phyloP scores from a whole-genome alignment of 176 grass and related monocot species.

The Pontederia paniculata region DNA sequence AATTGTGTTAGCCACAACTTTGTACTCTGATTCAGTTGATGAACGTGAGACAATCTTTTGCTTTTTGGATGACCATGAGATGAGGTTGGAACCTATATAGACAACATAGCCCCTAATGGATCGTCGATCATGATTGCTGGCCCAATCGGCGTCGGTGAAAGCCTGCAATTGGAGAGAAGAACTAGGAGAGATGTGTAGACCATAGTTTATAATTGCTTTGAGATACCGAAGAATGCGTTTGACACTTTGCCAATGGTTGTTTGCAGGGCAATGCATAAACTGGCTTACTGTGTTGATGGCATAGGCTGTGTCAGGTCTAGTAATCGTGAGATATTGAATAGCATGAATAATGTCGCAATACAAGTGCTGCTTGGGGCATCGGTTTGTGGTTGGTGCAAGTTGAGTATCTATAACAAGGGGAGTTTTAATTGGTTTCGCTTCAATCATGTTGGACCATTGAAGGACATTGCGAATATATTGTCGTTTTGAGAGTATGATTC shows the following conservation, averaged over 20 bases:
- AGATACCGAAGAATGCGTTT: slow-evolving; percentile 1
- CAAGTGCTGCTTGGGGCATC: too few species aligned
- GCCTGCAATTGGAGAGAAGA: background rate
- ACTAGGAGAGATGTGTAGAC: background rate
- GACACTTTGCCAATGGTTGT: too few species aligned
- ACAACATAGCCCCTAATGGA: background rate
- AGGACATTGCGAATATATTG: too few species aligned
- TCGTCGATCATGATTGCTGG: background rate
- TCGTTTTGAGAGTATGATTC: too few species aligned
- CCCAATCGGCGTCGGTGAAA: slow-evolving; percentile 1
- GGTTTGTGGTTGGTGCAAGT: too few species aligned
- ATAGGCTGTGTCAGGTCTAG: background rate
- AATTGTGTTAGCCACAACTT: background rate
- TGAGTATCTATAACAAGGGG: too few species aligned
- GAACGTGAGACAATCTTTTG: background rate
- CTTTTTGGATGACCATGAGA: background rate
- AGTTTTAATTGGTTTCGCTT: background rate
- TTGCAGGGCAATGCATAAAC: background rate
- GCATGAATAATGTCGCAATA: too few species aligned
- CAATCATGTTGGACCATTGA: too few species aligned
- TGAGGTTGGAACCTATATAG: background rate
- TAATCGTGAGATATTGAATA: background rate
- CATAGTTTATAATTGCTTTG: background rate
- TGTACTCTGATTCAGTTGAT: background rate
- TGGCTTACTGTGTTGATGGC: background rate